Evolutionary conservation across 2,329 filamentous ascomycete genomes (phyloP).

Genomic region (Ceratocystis ficicola): DNA sequence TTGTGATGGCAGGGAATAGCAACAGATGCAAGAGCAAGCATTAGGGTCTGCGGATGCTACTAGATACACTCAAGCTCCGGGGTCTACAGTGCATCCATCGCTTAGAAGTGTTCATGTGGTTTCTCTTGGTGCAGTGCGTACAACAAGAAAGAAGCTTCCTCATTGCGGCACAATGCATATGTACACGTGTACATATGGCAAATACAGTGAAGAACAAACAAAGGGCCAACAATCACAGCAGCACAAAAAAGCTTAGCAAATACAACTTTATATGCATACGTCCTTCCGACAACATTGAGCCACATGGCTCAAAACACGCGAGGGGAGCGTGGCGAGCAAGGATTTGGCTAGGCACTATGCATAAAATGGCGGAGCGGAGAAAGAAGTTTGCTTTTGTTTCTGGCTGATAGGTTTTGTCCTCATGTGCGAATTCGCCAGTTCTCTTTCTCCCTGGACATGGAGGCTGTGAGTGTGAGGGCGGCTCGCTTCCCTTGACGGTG

Average conservation of each 20-base stretch:
- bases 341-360: conserved; percentile 3
- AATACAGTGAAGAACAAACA: background rate
- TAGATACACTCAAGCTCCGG: no score
- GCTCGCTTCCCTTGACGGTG: no score
- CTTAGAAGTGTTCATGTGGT: no score
- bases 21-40: no score
- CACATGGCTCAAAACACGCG: conserved; percentile 7
- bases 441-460: no score
- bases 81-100: no score
- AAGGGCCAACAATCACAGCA: background rate
- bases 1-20: no score
- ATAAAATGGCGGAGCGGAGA: background rate
- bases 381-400: background rate
- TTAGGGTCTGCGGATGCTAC: no score
- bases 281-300: conserved; percentile 7
- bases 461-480: no score
- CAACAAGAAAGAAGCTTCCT: background rate
- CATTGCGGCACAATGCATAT: background rate
- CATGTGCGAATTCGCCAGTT: no score
- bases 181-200: conserved; percentile 8
- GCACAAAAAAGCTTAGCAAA: conserved; percentile 1
- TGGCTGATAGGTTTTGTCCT: no score
- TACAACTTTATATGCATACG: conserved; percentile 11
- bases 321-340: conserved; percentile 5
- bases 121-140: no score